These are phyloP conservation scores for Gossypium schwendimanii DNA, from an alignment of 441 rosid species.

Conservation along the genomic window DNA sequence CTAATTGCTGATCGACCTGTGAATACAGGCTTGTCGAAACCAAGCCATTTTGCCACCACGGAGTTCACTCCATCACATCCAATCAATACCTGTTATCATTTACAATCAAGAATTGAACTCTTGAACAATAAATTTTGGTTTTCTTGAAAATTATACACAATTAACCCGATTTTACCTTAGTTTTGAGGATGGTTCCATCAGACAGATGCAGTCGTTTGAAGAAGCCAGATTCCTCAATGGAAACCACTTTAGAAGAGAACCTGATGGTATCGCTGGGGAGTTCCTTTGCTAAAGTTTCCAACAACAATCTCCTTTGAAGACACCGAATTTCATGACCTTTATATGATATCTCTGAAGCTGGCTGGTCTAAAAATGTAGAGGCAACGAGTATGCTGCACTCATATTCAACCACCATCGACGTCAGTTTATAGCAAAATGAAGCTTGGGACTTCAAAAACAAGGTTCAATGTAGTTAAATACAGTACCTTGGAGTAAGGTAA, in stretches of 20 bases:
- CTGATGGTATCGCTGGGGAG: neutral
- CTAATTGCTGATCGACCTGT: slow-evolving; percentile 39
- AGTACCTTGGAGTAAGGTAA: slow-evolving; percentile 24
- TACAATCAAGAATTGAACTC: no score
- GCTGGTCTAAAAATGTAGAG: neutral
- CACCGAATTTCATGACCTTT: neutral
- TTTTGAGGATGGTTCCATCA: slow-evolving; percentile 52
- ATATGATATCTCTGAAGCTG: neutral
- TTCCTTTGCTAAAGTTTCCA: neutral
- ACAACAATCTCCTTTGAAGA: neutral
- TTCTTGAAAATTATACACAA: neutral
- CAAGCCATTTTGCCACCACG: slow-evolving; percentile 56
- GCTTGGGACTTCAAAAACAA: neutral
- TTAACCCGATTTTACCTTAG: slow-evolving; percentile 40
- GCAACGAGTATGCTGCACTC: neutral
- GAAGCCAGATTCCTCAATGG: slow-evolving; percentile 9
- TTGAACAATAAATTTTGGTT: no score
- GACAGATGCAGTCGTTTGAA: slow-evolving; percentile 54
- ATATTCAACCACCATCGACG: neutral
- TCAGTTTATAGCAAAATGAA: neutral
- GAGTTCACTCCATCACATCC: slow-evolving; percentile 84
- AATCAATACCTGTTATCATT: slow-evolving; percentile 11
- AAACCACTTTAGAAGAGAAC: slow-evolving; percentile 11
- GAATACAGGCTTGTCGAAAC: slow-evolving; percentile 41
- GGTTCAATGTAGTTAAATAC: neutral